Base-by-base conservation (phyloP, 139 green algal genomes). In the Coccomyxa sp. region DNA sequence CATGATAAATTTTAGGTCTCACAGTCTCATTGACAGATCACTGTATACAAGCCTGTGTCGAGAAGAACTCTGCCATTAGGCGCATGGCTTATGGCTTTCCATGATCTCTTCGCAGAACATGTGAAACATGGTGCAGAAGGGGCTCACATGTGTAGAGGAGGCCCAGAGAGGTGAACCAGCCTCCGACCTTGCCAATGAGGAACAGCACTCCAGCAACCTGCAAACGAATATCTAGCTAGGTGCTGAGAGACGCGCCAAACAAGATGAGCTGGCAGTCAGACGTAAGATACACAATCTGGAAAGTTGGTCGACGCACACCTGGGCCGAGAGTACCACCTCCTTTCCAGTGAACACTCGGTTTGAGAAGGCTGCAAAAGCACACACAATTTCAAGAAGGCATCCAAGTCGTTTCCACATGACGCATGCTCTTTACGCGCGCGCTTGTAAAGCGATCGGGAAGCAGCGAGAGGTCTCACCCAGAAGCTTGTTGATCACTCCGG, bases 141-240 rank as follows among this genome's bases (percentile, higher is more conserved):
- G 37, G 0, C 69, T 36, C 24, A 83, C 82, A 50, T 75, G 74
- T 75, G 55, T 82, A 86, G 2, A 55, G 34, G 68, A 91, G 77
- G 27, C 71, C 78, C 2, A 89, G 35, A 14, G 86, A 50, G 16
- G 81, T 79, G 73, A 92, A 73, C 10, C 69, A 70, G 24, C 55
- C 78, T 10, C 79, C 77, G 16, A 90, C 18, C 58, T 82, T 84
- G 75, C 36, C 85, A 68, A 82, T 38, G 1, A 84, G 50, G 34
- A 86, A 90, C 4, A 88, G 76, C 12, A 10, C 79, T 36, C 34
- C 70, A 14, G 76, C 79, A 0, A 82, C 78, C 82, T 86, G 78
- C 54, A 78, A 71, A 29, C 29, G n/a, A 71, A 71, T 12, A 29
- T 29, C 16, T 58, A 16, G 14, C 44, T 58, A 58, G 16, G 44